Conservation (phyloP, 148 eudicot species). For the Diospyros kaki region DNA sequence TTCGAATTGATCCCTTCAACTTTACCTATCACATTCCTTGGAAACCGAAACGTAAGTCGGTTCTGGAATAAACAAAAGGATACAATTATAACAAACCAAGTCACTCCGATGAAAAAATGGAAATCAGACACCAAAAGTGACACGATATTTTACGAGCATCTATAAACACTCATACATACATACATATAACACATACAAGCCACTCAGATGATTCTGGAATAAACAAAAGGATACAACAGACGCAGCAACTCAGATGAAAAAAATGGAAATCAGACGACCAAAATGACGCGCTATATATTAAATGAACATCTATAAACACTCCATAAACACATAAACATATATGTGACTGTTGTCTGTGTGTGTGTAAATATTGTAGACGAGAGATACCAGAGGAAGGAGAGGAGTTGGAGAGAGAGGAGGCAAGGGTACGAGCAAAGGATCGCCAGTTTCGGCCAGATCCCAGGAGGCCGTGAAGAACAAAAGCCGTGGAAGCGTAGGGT, state of each 20-base stretch:
- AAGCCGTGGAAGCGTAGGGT: constrained; percentile 49
- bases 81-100: background rate
- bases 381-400: constrained; percentile 30
- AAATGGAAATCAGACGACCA: background rate
- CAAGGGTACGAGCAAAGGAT: constrained; percentile 69
- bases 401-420: constrained; percentile 49
- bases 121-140: background rate
- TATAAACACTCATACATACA: no score
- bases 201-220: no score
- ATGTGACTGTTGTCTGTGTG: no score
- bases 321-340: no score
- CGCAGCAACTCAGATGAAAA: background rate
- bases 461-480: constrained; percentile 78
- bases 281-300: background rate
- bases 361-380: background rate
- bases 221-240: background rate
- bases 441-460: constrained; percentile 96
- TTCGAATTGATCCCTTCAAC: background rate
- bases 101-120: background rate
- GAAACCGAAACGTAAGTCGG: no score
- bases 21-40: no score
- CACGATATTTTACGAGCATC: no score
- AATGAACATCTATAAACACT: no score
- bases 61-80: no score
- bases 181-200: no score